Conservation (phyloP, 495 filamentous ascomycete species). For the Usnea hakonensis region DNA sequence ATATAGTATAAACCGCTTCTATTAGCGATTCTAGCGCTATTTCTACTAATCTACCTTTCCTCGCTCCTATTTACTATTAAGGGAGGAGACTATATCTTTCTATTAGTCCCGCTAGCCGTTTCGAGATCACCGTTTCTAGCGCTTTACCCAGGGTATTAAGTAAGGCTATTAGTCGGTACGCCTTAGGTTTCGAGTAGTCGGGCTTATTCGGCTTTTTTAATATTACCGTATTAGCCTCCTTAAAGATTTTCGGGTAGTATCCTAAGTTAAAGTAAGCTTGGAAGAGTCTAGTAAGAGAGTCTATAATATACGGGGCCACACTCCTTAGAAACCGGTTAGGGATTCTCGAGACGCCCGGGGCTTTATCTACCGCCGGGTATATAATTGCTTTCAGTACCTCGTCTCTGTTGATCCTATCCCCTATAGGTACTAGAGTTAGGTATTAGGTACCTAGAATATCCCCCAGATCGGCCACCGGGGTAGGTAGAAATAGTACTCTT, state of each 20-base stretch:
- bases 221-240: constrained; percentile 26
- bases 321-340: constrained; percentile 22
- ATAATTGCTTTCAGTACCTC: constrained; percentile 24
- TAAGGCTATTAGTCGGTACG: constrained; percentile 31
- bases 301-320: constrained; percentile 3
- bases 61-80: no score
- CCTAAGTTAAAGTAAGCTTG: constrained; percentile 22
- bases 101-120: background rate
- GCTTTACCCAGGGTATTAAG: constrained; percentile 32
- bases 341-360: constrained; percentile 24
- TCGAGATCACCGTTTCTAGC: constrained; percentile 27
- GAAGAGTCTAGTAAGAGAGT: constrained; percentile 21
- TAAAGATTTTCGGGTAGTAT: constrained; percentile 25
- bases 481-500: constrained; percentile 18
- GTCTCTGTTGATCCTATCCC: constrained; percentile 18
- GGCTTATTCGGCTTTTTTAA: constrained; percentile 28
- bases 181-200: constrained; percentile 27
- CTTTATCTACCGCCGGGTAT: constrained; percentile 24
- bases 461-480: constrained; percentile 22
- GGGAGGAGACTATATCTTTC: background rate
- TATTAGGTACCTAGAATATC: constrained; percentile 20
- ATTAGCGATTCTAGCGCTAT: no score
- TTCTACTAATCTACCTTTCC: no score
- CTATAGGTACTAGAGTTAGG: constrained; percentile 12
- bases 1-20: no score